phyloP scores from a whole-genome alignment of 75 land plant genomes.

The Pinus tabuliformis region DNA sequence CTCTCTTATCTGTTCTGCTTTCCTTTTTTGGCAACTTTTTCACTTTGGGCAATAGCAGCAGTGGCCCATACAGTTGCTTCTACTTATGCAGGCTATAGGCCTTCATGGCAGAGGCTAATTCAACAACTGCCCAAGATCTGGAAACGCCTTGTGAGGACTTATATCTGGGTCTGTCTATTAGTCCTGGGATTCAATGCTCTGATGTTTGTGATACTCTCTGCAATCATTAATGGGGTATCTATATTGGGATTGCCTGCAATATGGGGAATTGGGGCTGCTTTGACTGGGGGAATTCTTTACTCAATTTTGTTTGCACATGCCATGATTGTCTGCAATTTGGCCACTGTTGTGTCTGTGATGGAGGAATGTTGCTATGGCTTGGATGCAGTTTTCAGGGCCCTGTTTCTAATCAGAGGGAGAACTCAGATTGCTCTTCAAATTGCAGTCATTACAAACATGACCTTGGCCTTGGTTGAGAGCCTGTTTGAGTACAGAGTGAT shows the following conservation, averaged over 20 bases:
- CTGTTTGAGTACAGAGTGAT: constrained; percentile 28
- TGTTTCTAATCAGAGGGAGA: constrained; percentile 14
- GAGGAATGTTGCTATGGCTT: constrained; percentile 14
- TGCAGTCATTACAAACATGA: constrained; percentile 15
- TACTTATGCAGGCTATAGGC: not conserved
- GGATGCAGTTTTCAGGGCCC: constrained; percentile 12
- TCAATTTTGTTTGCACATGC: constrained; percentile 17
- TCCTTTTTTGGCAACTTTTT: not conserved
- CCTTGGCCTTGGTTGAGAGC: constrained; percentile 19
- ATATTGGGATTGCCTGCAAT: not conserved
- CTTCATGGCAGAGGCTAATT: not conserved
- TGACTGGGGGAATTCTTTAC: constrained; percentile 8
- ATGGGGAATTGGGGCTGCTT: not conserved
- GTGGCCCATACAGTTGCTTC: not conserved
- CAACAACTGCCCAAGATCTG: constrained; percentile 4
- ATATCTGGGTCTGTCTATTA: constrained; percentile 9
- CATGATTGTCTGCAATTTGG: constrained; percentile 21
- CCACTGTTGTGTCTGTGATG: constrained; percentile 23
- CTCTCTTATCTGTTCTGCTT: not conserved
- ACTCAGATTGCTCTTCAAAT: constrained; percentile 22
- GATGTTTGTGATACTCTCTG: not conserved
- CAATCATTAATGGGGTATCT: not conserved
- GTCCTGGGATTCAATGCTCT: not conserved
- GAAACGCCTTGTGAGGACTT: constrained; percentile 14
- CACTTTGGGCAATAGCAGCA: not conserved